Evolutionary conservation across 352 stramenopile genomes (phyloP).

Genomic region (Phytophthora palmivora): DNA sequence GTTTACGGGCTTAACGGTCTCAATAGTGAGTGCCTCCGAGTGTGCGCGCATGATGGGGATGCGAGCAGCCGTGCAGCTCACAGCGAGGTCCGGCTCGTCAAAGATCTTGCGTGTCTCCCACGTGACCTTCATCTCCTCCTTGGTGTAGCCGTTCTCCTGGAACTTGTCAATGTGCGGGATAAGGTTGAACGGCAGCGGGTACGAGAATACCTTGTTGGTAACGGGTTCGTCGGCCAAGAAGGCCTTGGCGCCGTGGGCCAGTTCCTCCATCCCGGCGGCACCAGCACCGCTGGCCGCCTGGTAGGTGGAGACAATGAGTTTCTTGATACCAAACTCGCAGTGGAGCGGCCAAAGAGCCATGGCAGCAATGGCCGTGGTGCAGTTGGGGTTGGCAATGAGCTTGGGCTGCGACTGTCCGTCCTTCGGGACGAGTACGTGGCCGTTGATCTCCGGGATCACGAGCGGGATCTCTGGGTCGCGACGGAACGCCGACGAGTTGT

Average conservation of each 20-base stretch:
- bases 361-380: slow-evolving; percentile 97
- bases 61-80: slow-evolving; percentile 95
- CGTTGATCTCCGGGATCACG: slow-evolving; percentile 97
- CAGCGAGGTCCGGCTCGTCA: slow-evolving; percentile 76
- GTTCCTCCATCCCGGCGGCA: slow-evolving; percentile 95
- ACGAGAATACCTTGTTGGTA: slow-evolving; percentile 95
- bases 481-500: slow-evolving; percentile 98
- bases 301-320: slow-evolving; percentile 96
- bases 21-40: slow-evolving; percentile 96
- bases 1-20: slow-evolving; percentile 93
- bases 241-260: slow-evolving; percentile 89
- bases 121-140: slow-evolving; percentile 99
- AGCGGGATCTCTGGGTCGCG: slow-evolving; percentile 92
- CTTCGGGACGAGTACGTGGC: slow-evolving; percentile 78
- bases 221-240: slow-evolving; percentile 77
- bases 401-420: slow-evolving; percentile 64
- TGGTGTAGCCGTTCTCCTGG: slow-evolving; percentile 98
- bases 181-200: slow-evolving; percentile 98
- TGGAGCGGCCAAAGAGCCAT: slow-evolving; percentile 98
- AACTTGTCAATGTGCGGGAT: slow-evolving; percentile 99
- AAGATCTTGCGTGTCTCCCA: slow-evolving; percentile 99
- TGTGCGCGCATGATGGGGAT: slow-evolving; percentile 98
- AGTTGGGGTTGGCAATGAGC: slow-evolving; percentile 99
- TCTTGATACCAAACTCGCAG: slow-evolving; percentile 96
- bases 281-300: slow-evolving; percentile 94